Percentiles rank a stretch among this genome's conserved stretches.
Conservation (phyloP, 768 basidiomycete species). For the Filobasidium floriforme region DNA sequence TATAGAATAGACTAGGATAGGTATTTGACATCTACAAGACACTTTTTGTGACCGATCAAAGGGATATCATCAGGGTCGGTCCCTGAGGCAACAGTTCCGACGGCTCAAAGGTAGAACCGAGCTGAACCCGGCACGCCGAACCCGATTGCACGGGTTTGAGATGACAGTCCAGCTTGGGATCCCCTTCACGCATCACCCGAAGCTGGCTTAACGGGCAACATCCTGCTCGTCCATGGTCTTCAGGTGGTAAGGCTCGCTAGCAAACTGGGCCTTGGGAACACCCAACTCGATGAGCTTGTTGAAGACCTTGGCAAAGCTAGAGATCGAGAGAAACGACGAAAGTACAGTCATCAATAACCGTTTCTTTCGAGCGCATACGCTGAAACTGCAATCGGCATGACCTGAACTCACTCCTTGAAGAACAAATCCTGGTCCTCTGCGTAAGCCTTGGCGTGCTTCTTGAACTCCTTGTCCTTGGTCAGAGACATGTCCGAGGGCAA, state of each 20-base stretch:
- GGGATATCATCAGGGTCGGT: too few relatives aligned
- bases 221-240: conserved; percentile 50
- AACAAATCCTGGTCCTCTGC: conserved; percentile 75
- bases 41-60: too few relatives aligned
- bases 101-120: too few relatives aligned
- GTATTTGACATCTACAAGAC: too few relatives aligned
- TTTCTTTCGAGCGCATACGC: too few relatives aligned
- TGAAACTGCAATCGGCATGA: too few relatives aligned
- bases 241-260: conserved; percentile 67
- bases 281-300: conserved; percentile 83
- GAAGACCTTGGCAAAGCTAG: conserved; percentile 74
- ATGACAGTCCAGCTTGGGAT: neutral
- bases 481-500: conserved; percentile 87
- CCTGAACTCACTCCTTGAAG: conserved; percentile 75
- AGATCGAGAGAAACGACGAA: too few relatives aligned
- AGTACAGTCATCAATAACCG: neutral
- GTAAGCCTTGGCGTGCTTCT: conserved; percentile 77
- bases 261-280: conserved; percentile 74
- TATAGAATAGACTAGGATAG: too few relatives aligned
- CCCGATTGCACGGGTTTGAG: neutral
- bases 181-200: neutral
- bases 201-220: neutral
- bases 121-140: too few relatives aligned
- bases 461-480: conserved; percentile 83
- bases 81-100: too few relatives aligned